Evolutionary conservation across 495 filamentous ascomycete species (phyloP).

Genomic region (Aspergillus bertholletiae): DNA sequence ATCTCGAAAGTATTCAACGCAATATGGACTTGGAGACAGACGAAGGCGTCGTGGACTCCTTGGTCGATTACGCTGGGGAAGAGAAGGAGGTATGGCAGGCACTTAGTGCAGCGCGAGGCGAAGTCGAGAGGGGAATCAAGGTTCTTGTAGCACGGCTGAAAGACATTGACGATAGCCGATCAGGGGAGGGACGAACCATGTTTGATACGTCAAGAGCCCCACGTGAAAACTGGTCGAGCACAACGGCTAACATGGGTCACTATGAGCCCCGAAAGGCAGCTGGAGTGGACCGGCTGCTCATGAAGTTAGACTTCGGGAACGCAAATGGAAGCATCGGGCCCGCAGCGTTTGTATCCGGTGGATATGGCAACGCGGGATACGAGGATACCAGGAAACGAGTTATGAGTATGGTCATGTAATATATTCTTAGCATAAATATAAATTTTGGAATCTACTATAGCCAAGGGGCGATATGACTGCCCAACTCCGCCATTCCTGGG

Average conservation of each 20-base stretch:
- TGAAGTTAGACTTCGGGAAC: conserved; percentile 78
- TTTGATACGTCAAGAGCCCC: conserved; percentile 22
- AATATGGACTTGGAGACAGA: conserved; percentile 74
- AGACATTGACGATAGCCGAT: conserved; percentile 53
- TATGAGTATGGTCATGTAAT: background rate
- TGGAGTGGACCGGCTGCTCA: conserved; percentile 74
- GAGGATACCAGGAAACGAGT: background rate
- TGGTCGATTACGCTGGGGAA: conserved; percentile 65
- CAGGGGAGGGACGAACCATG: conserved; percentile 40
- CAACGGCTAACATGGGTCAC: conserved; percentile 31
- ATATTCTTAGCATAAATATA: background rate
- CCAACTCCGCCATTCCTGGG: no score
- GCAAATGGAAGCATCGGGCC: conserved; percentile 20
- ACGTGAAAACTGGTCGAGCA: conserved; percentile 11
- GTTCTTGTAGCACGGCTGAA: conserved; percentile 56
- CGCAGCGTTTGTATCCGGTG: conserved; percentile 2
- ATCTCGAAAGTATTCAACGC: conserved; percentile 67
- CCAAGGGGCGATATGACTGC: no score
- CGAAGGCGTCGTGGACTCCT: conserved; percentile 71
- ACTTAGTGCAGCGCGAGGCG: conserved; percentile 38
- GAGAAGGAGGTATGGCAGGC: conserved; percentile 59
- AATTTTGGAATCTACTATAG: no score
- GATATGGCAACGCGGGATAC: background rate
- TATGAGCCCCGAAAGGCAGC: conserved; percentile 64
- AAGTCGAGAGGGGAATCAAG: conserved; percentile 53